Evolutionary conservation across 2,329 filamentous ascomycete genomes (phyloP).

Genomic region (Claviceps sp.): DNA sequence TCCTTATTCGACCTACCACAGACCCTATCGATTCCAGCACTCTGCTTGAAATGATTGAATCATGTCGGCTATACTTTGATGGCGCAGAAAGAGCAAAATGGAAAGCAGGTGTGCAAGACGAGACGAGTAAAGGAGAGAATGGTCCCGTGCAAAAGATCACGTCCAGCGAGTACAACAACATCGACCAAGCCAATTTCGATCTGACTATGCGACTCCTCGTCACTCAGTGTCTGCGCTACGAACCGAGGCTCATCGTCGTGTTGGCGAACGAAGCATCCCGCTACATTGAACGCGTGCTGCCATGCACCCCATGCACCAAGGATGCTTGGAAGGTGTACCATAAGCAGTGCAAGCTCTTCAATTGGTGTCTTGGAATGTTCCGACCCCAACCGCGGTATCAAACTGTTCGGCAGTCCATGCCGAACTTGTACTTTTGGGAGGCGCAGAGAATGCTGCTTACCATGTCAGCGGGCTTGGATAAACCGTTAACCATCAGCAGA

Average conservation of each 20-base stretch:
- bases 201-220: slow-evolving; percentile 14
- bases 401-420: slow-evolving; percentile 12
- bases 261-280: slow-evolving; percentile 15
- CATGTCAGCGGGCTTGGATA: slow-evolving; percentile 33
- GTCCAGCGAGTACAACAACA: not conserved
- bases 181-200: slow-evolving; percentile 13
- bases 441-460: slow-evolving; percentile 41
- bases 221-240: slow-evolving; percentile 18
- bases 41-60: slow-evolving; percentile 15
- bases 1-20: slow-evolving; percentile 16
- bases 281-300: slow-evolving; percentile 14
- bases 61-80: slow-evolving; percentile 10
- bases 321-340: slow-evolving; percentile 12
- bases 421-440: slow-evolving; percentile 33
- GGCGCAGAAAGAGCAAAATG: not conserved
- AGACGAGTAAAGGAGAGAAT: not conserved
- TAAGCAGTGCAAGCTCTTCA: slow-evolving; percentile 19
- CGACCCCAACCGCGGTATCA: slow-evolving; percentile 13
- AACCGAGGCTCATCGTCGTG: slow-evolving; percentile 19
- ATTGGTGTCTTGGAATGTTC: slow-evolving; percentile 15
- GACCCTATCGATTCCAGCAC: slow-evolving; percentile 12
- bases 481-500: slow-evolving; percentile 36
- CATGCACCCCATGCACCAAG: slow-evolving; percentile 3
- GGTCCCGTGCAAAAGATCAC: slow-evolving; percentile 1
- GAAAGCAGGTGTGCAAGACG: too few species aligned